A percentile compares a stretch with the other conserved stretches of the same genome.
phyloP scores from a whole-genome alignment of 305 asterid species.

The Rubia peregrina region DNA sequence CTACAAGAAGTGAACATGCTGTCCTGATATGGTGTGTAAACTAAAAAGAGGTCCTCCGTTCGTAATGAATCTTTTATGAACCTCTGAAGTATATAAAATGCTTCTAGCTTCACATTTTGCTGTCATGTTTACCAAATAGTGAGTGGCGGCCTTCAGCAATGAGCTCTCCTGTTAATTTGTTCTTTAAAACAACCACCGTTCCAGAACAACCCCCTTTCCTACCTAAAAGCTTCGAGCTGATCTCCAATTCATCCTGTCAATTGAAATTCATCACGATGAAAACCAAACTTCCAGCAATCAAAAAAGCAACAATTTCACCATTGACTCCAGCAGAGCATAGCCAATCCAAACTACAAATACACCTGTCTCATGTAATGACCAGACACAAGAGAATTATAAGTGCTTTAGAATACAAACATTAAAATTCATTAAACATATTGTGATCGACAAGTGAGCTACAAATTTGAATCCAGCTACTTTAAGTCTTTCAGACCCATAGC shows the following conservation, averaged over 20 bases:
- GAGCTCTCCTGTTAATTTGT: constrained; percentile 61
- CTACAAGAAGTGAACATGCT: constrained; percentile 3
- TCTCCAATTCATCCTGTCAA: constrained; percentile 75
- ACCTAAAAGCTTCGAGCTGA: constrained; percentile 46
- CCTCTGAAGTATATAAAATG: background rate
- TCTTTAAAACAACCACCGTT: constrained; percentile 47
- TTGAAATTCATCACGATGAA: constrained; percentile 6
- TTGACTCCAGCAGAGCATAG: background rate
- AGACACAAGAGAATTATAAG: background rate
- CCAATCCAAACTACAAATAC: background rate
- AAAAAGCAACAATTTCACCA: background rate
- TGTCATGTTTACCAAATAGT: constrained; percentile 46
- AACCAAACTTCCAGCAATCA: background rate
- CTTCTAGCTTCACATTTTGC: constrained; percentile 46
- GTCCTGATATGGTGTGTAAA: background rate
- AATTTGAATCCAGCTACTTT: background rate
- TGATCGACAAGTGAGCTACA: background rate
- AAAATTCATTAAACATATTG: background rate
- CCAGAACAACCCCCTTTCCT: constrained; percentile 47
- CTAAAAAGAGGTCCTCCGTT: background rate
- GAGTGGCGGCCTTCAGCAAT: constrained; percentile 87
- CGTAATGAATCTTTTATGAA: background rate
- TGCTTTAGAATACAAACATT: background rate
- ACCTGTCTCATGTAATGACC: background rate
- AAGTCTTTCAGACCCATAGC: background rate